These are phyloP conservation scores for Austroboletus niveus DNA, from an alignment of 1,284 basidiomycete genomes.

Conservation along the genomic window DNA sequence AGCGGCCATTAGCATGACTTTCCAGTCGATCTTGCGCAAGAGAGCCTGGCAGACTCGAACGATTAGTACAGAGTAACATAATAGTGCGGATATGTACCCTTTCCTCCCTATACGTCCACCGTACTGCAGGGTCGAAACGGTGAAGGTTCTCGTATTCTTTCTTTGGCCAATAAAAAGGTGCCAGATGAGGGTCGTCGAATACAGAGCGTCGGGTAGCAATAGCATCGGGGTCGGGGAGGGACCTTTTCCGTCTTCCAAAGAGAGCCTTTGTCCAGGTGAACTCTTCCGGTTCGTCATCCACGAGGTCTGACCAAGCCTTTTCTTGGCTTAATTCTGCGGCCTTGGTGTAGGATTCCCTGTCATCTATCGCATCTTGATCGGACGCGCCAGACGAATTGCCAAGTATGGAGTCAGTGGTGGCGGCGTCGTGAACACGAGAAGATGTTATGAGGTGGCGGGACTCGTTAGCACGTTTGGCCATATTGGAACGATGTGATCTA, in stretches of 20 bases:
- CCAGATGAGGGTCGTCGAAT: slow-evolving; percentile 54
- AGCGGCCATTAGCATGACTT: slow-evolving; percentile 47
- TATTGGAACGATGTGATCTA: too few relatives aligned
- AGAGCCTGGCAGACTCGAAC: slow-evolving; percentile 16
- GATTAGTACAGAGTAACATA: too few relatives aligned
- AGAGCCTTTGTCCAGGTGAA: not conserved
- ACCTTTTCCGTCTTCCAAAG: not conserved
- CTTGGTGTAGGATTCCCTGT: too few relatives aligned
- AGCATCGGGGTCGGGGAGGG: not conserved
- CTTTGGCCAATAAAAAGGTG: slow-evolving; percentile 28
- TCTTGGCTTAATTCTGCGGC: too few relatives aligned
- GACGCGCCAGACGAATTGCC: too few relatives aligned
- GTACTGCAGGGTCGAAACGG: slow-evolving; percentile 61
- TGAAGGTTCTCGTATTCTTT: slow-evolving; percentile 58
- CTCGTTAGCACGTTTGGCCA: too few relatives aligned
- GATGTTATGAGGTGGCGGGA: too few relatives aligned
- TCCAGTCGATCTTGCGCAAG: slow-evolving; percentile 49
- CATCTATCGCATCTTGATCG: too few relatives aligned
- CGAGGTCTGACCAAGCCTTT: not conserved
- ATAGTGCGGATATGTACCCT: slow-evolving; percentile 29
- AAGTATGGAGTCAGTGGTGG: too few relatives aligned
- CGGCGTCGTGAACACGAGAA: too few relatives aligned
- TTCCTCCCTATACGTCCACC: slow-evolving; percentile 73
- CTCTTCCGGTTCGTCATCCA: slow-evolving; percentile 7
- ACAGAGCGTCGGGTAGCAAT: slow-evolving; percentile 43